Evolutionary conservation across 2,329 filamentous ascomycete species (phyloP).

Genomic region (Samsoniella hepiali): DNA sequence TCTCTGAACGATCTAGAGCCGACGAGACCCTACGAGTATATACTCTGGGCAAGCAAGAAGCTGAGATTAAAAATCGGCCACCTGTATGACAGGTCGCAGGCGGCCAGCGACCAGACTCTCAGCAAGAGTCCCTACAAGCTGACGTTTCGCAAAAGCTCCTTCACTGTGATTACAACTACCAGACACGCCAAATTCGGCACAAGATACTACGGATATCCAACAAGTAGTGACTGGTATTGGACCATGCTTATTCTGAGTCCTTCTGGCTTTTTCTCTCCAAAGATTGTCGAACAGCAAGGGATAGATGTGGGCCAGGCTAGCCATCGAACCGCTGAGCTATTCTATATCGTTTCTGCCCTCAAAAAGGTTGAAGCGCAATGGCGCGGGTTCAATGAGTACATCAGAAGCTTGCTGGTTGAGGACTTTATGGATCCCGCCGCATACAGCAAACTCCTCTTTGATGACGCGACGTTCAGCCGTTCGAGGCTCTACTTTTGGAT

Average conservation of each 20-base stretch:
- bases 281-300: too few species aligned
- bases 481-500: slow-evolving; percentile 4
- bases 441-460: background rate
- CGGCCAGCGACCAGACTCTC: too few species aligned
- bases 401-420: background rate
- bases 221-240: background rate
- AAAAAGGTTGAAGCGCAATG: background rate
- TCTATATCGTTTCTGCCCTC: background rate
- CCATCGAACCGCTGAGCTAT: background rate
- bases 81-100: background rate
- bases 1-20: too few species aligned
- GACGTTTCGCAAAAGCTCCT: background rate
- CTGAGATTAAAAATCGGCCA: background rate
- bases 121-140: background rate
- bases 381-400: background rate
- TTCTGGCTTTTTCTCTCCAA: background rate
- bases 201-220: background rate
- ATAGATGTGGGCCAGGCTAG: background rate
- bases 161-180: background rate
- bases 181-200: background rate
- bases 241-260: background rate
- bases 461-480: background rate
- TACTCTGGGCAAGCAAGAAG: background rate
- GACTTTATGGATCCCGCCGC: background rate
- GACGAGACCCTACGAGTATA: too few species aligned